Evolutionary conservation across 345 rosid species (phyloP).

Genomic region (Acer saccharum): DNA sequence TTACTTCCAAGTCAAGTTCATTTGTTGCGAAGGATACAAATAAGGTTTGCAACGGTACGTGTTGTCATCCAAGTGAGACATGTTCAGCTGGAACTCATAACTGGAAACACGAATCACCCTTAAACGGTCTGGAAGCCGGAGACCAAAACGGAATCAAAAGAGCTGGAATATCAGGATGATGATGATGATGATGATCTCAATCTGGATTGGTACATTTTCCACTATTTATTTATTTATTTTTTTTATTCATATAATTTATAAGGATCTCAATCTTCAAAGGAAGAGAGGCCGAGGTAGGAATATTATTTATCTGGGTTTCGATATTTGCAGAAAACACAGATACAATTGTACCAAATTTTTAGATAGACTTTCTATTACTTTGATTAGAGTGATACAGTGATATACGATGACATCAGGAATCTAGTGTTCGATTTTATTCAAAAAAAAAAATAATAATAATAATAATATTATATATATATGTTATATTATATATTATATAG

Average conservation of each 20-base stretch:
- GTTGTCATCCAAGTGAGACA: slow-evolving; percentile 13
- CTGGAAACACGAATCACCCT: slow-evolving; percentile 23
- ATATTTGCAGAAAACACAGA: slow-evolving; percentile 53
- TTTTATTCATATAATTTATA: slow-evolving; percentile 18
- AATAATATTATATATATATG: too few relatives aligned
- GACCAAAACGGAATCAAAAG: slow-evolving; percentile 22
- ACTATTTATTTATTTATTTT: slow-evolving; percentile 32
- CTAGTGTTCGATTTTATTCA: neutral
- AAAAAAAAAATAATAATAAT: too few relatives aligned
- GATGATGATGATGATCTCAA: neutral
- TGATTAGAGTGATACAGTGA: slow-evolving; percentile 14
- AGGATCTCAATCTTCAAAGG: slow-evolving; percentile 29
- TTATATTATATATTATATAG: too few relatives aligned
- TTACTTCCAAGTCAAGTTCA: slow-evolving; percentile 12
- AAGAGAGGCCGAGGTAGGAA: slow-evolving; percentile 19
- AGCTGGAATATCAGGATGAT: slow-evolving; percentile 23
- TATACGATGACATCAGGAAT: neutral
- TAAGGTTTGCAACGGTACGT: slow-evolving; percentile 15
- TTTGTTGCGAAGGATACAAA: slow-evolving; percentile 11
- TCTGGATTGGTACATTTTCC: slow-evolving; percentile 8
- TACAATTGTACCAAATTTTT: slow-evolving; percentile 24
- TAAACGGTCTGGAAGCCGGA: neutral
- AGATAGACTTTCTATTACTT: slow-evolving; percentile 7
- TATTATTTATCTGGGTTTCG: slow-evolving; percentile 37
- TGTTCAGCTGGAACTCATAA: slow-evolving; percentile 13